These are phyloP conservation scores for Monosporascus cannonballus DNA, from an alignment of 2,329 filamentous ascomycete species.

Conservation along the genomic window DNA sequence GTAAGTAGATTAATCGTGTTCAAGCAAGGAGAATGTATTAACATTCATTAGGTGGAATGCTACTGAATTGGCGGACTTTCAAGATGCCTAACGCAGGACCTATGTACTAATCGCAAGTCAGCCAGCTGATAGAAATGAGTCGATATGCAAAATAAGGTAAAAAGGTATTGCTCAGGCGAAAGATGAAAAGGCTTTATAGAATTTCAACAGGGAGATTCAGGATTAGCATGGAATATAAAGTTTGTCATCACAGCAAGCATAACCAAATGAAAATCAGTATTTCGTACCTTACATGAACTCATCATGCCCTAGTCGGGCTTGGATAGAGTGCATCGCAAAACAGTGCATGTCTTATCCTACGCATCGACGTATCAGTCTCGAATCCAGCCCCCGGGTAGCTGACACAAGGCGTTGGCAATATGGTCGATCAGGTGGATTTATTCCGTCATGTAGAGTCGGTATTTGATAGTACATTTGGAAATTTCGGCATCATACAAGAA, in stretches of 20 bases:
- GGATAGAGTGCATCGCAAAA: background rate
- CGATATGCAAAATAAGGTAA: constrained; percentile 16
- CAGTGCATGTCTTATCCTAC: background rate
- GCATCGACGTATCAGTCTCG: background rate
- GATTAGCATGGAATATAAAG: constrained; percentile 71
- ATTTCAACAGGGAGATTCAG: constrained; percentile 64
- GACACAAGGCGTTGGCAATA: background rate
- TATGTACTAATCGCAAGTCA: constrained; percentile 3
- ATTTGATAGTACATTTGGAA: constrained; percentile 39
- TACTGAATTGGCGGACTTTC: constrained; percentile 48
- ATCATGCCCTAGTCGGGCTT: background rate
- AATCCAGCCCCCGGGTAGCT: background rate
- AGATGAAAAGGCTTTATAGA: constrained; percentile 68
- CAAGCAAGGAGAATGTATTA: constrained; percentile 11
- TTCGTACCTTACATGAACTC: constrained; percentile 18
- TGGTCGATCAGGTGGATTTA: constrained; percentile 19
- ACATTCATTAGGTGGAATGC: constrained; percentile 43
- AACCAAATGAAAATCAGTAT: constrained; percentile 17
- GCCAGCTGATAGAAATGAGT: constrained; percentile 8
- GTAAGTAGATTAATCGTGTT: constrained; percentile 40
- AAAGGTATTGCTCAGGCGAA: constrained; percentile 60
- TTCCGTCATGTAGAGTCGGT: constrained; percentile 36
- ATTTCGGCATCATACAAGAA: constrained; percentile 32
- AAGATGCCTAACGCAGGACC: constrained; percentile 13
- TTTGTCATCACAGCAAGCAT: constrained; percentile 57